Base-by-base conservation (phyloP, 2,329 filamentous ascomycete genomes). In the Chaetomium strumarium region DNA sequence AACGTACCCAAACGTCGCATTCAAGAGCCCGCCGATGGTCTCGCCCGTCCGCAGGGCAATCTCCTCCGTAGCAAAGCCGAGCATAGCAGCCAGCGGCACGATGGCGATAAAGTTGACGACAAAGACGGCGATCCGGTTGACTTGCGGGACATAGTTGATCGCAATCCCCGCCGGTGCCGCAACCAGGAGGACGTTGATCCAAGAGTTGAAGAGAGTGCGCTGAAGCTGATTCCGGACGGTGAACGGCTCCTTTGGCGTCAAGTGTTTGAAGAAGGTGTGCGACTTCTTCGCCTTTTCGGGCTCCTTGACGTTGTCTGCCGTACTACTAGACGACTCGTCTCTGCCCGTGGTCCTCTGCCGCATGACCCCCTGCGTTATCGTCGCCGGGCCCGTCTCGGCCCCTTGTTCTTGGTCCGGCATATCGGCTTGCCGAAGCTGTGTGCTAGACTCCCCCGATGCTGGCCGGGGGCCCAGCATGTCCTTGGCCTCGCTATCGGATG, bases 71-170 rank as follows among this genome's bases (percentile, higher is more conserved):
- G 89, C 88, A 63, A 87, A 95, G 62, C 87, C 86, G 20, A 97
- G 76, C 75, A 96, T 84, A 13, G 86, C 88, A 2, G 92, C 92
- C 38, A 96, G 76, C 0, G 91, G 91, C 54, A 96, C 85, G 61
- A 96, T 96, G 56, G 91, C 92, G 58, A 96, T 80, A 64, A 96
- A 96, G 72, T 96, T 96, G 70, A 96, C 80, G 51, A 91, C 81
- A 64, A 96, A 96, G 43, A 93, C 75, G 31, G 77, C 79, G 53
- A 86, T 75, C 3, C 77, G 74, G 63, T 78, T 75, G 17, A 53
- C 46, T 4, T 46, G 40, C 29, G 17, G 46, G 17, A 53, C 14
- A 64, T 85, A 90, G 62, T 88, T 81, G 48, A 92, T 68, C 2
- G 80, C 86, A 62, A 96, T 89, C 53, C 91, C 91, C 33, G 83